A percentile compares a stretch with the other conserved stretches of the same genome.
Evolutionary conservation across 768 basidiomycete genomes (phyloP).

Genomic region (Hygrophorus pudorinus): DNA sequence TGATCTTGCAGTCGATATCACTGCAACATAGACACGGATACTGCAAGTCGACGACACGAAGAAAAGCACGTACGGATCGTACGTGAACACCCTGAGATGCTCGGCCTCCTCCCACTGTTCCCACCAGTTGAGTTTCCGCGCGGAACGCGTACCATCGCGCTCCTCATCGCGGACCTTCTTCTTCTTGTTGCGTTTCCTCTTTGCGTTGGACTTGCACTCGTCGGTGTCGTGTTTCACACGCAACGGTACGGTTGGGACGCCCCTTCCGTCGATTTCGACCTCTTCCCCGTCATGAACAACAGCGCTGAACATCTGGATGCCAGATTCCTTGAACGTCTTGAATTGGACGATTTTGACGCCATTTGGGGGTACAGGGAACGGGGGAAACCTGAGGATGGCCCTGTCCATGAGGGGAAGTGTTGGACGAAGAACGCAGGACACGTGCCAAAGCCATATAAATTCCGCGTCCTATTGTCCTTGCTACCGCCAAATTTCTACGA

Average conservation of each 20-base stretch:
- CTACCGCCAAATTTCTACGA: no score
- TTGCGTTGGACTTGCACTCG: constrained; percentile 44
- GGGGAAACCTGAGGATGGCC: constrained; percentile 15
- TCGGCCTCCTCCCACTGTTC: constrained; percentile 66
- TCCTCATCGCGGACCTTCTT: not conserved
- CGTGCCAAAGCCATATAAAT: no score
- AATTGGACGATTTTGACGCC: constrained; percentile 46
- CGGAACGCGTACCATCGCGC: not conserved
- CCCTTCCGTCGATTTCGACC: constrained; percentile 55
- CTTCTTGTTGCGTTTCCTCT: constrained; percentile 35
- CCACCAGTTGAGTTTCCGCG: constrained; percentile 41
- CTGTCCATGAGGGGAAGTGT: not conserved
- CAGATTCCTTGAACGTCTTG: constrained; percentile 43
- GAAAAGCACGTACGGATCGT: constrained; percentile 38
- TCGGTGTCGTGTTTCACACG: constrained; percentile 44
- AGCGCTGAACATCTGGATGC: constrained; percentile 38
- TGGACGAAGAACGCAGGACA: not conserved
- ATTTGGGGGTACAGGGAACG: constrained; percentile 20
- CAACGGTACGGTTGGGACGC: constrained; percentile 56
- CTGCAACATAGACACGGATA: no score
- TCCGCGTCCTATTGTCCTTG: no score
- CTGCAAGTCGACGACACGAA: not conserved
- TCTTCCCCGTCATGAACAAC: constrained; percentile 28
- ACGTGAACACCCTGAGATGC: constrained; percentile 30
- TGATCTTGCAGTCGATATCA: no score